phyloP scores from a whole-genome alignment of 495 filamentous ascomycete species.

The Acidomyces sp. region DNA sequence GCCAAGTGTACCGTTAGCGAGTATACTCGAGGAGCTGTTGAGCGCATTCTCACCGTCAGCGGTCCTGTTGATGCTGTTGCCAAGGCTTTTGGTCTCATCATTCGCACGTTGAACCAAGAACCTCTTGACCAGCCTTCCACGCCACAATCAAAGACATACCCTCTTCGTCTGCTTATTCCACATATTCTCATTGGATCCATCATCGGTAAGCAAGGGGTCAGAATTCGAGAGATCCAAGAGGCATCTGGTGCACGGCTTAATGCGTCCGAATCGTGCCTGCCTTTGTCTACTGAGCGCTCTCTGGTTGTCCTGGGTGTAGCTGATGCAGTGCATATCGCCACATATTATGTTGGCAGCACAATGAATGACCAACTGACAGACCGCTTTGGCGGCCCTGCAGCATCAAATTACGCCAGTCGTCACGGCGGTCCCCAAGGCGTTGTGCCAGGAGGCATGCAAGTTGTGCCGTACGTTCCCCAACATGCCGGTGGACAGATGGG shows the following conservation, averaged over 20 bases:
- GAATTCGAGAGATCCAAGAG: slow-evolving; percentile 97
- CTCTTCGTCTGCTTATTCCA: slow-evolving; percentile 85
- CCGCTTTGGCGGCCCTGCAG: slow-evolving; percentile 86
- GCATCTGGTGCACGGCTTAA: slow-evolving; percentile 92
- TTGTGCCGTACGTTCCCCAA: slow-evolving; percentile 88
- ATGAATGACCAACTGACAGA: slow-evolving; percentile 92
- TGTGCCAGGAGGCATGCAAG: slow-evolving; percentile 93
- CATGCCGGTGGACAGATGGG: slow-evolving; percentile 79
- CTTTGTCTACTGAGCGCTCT: slow-evolving; percentile 86
- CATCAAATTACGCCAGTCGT: slow-evolving; percentile 90
- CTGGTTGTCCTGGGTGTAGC: slow-evolving; percentile 52
- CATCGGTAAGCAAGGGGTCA: slow-evolving; percentile 87
- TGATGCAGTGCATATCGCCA: slow-evolving; percentile 87
- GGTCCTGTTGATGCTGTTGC: slow-evolving; percentile 90
- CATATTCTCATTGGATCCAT: slow-evolving; percentile 97
- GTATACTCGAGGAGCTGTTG: slow-evolving; percentile 89
- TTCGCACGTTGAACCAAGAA: slow-evolving; percentile 95
- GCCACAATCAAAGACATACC: slow-evolving; percentile 90
- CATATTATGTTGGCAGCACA: slow-evolving; percentile 94
- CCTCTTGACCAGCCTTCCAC: slow-evolving; percentile 73
- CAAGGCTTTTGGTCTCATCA: slow-evolving; percentile 98
- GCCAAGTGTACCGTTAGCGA: slow-evolving; percentile 98
- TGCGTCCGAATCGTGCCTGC: slow-evolving; percentile 86
- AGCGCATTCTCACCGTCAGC: slow-evolving; percentile 93
- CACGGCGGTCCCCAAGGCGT: slow-evolving; percentile 85